Conservation (phyloP, 257 asterid species). For the Plectranthus barbatus region DNA sequence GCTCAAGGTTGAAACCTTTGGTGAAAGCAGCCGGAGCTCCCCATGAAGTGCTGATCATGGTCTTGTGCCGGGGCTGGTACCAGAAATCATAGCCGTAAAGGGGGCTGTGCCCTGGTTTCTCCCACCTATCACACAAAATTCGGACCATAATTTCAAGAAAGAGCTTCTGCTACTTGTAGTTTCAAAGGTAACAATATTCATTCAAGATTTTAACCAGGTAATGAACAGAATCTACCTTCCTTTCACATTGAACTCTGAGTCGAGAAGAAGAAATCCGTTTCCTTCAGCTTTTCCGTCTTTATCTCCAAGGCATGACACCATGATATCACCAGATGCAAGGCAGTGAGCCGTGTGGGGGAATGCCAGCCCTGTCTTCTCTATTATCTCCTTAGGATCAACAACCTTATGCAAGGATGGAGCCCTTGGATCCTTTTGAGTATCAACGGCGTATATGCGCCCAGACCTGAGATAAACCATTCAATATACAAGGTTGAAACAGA, state of each 20-base stretch:
- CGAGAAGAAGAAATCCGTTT: conserved; percentile 88
- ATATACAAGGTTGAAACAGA: too few species aligned
- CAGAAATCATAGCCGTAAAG: conserved; percentile 86
- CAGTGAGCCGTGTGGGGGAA: conserved; percentile 97
- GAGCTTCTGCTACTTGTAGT: too few species aligned
- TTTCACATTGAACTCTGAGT: conserved; percentile 80
- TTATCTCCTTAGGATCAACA: conserved; percentile 67
- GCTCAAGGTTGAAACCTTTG: conserved; percentile 77
- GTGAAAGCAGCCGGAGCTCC: conserved; percentile 96
- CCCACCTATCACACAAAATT: conserved; percentile 60
- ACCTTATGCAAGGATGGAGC: conserved; percentile 73
- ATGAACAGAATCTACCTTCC: conserved; percentile 65
- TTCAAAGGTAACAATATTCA: too few species aligned
- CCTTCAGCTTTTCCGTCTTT: conserved; percentile 95
- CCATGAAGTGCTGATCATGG: conserved; percentile 96
- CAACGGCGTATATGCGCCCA: conserved; percentile 90
- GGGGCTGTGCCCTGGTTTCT: conserved; percentile 95
- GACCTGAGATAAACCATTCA: conserved; percentile 43
- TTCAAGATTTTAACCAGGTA: too few species aligned
- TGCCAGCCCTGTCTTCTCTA: conserved; percentile 83
- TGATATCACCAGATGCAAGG: conserved; percentile 92
- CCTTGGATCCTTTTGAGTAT: conserved; percentile 67
- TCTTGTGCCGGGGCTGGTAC: conserved; percentile 98
- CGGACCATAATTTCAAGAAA: neutral
- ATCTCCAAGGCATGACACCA: conserved; percentile 97